Conservation (phyloP, 2,329 filamentous ascomycete species). For the Exophiala oligosperma region DNA sequence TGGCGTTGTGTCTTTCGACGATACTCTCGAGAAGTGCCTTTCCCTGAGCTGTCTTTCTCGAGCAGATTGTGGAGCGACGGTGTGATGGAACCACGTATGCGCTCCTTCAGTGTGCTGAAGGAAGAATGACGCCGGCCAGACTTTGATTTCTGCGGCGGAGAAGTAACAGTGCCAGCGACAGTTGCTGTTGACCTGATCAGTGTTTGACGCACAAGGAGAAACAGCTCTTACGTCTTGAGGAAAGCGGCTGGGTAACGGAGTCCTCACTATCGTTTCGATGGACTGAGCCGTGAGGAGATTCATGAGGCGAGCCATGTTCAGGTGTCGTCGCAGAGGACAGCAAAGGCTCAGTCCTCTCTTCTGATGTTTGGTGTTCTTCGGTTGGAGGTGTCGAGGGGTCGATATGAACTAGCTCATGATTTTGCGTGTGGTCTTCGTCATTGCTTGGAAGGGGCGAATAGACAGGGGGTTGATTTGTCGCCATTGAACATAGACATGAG, state of each 20-base stretch:
- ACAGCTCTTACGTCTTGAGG: neutral
- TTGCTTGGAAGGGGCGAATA: neutral
- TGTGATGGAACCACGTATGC: constrained; percentile 11
- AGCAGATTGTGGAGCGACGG: constrained; percentile 19
- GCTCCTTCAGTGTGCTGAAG: constrained; percentile 10
- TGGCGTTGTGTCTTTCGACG: constrained; percentile 16
- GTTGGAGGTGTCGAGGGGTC: neutral
- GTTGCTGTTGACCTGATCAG: constrained; percentile 9
- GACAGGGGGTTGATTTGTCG: neutral
- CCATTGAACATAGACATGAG: neutral
- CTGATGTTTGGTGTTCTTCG: neutral
- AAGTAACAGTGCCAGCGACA: neutral
- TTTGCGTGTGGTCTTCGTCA: neutral
- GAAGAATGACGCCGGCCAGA: constrained; percentile 7
- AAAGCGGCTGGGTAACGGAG: constrained; percentile 7
- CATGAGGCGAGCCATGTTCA: neutral
- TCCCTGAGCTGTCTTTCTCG: constrained; percentile 4
- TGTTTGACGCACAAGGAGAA: neutral
- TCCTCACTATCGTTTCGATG: neutral
- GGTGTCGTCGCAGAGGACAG: neutral
- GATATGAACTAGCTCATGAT: neutral
- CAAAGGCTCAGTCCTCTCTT: neutral
- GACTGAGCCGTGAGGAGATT: neutral
- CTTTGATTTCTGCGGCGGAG: neutral
- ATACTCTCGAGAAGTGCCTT: constrained; percentile 17